Evolutionary conservation across 257 asterid genomes (phyloP).

Genomic region (Salvia miltiorrhiza): DNA sequence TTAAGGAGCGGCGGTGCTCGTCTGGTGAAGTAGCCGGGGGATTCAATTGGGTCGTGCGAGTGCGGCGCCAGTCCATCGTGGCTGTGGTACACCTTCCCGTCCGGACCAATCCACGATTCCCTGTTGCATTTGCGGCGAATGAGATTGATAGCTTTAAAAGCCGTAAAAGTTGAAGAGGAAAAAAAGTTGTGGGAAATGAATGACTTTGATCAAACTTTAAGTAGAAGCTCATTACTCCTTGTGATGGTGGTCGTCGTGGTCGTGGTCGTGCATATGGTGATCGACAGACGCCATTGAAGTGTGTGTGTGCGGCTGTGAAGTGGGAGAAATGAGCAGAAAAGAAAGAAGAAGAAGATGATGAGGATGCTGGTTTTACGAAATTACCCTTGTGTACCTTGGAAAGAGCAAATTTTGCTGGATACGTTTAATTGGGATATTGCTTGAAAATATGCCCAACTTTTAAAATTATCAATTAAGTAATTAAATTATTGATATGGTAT

Average conservation of each 20-base stretch:
- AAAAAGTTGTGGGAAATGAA: neutral
- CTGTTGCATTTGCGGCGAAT: conserved; percentile 28
- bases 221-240: conserved; percentile 35
- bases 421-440: too few relatives aligned
- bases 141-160: neutral
- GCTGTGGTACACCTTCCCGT: conserved; percentile 88
- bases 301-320: neutral
- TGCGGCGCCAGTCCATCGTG: conserved; percentile 98
- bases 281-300: conserved; percentile 52
- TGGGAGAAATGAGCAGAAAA: neutral
- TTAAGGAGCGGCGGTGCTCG: conserved; percentile 78
- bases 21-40: conserved; percentile 86
- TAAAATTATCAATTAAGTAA: too few relatives aligned
- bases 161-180: neutral
- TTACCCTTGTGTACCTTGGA: neutral
- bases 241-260: conserved; percentile 23
- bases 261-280: conserved; percentile 31
- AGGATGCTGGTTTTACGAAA: neutral
- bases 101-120: conserved; percentile 79
- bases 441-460: too few relatives aligned
- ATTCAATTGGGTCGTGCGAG: conserved; percentile 81
- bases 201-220: neutral
- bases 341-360: neutral
- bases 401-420: too few relatives aligned
- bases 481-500: too few relatives aligned